phyloP scores from a whole-genome alignment of 108 stramenopile genomes.

The Cylindrotheca closterium region DNA sequence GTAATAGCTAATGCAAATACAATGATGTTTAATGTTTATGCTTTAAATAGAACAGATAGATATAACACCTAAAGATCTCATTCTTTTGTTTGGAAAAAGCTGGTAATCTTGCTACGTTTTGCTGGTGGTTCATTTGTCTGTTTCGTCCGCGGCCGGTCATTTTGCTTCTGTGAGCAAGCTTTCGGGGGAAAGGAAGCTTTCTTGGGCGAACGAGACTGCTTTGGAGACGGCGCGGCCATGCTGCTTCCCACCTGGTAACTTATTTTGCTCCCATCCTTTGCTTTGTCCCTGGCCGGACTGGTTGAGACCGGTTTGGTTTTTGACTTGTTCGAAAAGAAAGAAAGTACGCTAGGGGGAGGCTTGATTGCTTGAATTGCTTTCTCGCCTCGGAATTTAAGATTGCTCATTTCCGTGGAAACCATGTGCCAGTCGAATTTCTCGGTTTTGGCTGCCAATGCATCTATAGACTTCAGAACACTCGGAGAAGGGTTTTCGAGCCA shows the following conservation, averaged over 20 bases:
- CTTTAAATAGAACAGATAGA: too few relatives aligned
- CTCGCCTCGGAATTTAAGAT: constrained; percentile 28
- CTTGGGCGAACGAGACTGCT: too few relatives aligned
- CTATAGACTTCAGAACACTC: constrained; percentile 29
- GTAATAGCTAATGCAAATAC: too few relatives aligned
- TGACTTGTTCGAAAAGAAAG: constrained; percentile 32
- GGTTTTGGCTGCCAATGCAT: constrained; percentile 12
- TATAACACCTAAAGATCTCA: neutral
- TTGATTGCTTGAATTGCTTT: constrained; percentile 37
- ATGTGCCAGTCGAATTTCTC: constrained; percentile 47
- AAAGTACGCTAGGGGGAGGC: constrained; percentile 13
- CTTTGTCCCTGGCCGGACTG: too few relatives aligned
- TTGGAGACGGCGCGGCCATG: too few relatives aligned
- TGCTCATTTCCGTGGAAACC: constrained; percentile 51
- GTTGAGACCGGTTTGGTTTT: too few relatives aligned
- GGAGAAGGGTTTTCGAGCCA: constrained; percentile 63
- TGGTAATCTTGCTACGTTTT: neutral
- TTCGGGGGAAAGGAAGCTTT: neutral
- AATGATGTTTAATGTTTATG: too few relatives aligned
- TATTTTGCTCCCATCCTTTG: too few relatives aligned
- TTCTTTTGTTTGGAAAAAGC: neutral
- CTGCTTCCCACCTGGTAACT: too few relatives aligned
- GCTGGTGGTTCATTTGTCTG: neutral
- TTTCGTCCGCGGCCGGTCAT: neutral
- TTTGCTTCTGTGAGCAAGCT: neutral